Conservation (phyloP, 139 green algal species). For the Tetradesmus obliquus region DNA sequence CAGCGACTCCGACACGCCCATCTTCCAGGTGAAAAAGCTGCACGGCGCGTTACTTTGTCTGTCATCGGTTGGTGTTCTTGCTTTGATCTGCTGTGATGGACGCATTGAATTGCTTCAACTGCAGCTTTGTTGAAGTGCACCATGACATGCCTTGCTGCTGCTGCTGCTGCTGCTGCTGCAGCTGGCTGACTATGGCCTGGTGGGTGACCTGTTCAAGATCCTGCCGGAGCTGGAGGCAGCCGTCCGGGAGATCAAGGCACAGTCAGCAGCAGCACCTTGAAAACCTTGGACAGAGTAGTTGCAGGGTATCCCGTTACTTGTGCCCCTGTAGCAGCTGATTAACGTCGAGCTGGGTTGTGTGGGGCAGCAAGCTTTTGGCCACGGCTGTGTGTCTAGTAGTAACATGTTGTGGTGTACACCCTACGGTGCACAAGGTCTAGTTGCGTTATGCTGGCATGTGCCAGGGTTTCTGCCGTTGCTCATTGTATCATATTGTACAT, state of each 20-base stretch:
- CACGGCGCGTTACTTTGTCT: no score
- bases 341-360: background rate
- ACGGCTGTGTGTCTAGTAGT: background rate
- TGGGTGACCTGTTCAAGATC: constrained; percentile 85
- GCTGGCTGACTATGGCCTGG: constrained; percentile 91
- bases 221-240: constrained; percentile 82
- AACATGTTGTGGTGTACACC: background rate
- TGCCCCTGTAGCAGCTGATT: background rate
- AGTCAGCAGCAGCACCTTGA: constrained; percentile 20
- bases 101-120: no score
- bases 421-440: background rate
- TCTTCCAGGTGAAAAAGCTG: background rate
- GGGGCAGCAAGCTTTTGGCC: background rate
- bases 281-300: background rate
- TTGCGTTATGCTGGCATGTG: background rate
- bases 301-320: background rate
- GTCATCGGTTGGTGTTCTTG: no score
- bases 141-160: background rate
- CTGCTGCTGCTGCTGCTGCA: constrained; percentile 51
- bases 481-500: background rate
- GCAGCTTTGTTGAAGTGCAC: background rate
- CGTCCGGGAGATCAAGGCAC: constrained; percentile 56
- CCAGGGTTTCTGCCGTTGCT: background rate
- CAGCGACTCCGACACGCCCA: no score
- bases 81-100: no score